Percentiles rank a stretch among this genome's conserved stretches.
These are phyloP conservation scores for Tuber microsphaerosporum DNA, from an alignment of 495 filamentous ascomycete species.

Conservation along the genomic window DNA sequence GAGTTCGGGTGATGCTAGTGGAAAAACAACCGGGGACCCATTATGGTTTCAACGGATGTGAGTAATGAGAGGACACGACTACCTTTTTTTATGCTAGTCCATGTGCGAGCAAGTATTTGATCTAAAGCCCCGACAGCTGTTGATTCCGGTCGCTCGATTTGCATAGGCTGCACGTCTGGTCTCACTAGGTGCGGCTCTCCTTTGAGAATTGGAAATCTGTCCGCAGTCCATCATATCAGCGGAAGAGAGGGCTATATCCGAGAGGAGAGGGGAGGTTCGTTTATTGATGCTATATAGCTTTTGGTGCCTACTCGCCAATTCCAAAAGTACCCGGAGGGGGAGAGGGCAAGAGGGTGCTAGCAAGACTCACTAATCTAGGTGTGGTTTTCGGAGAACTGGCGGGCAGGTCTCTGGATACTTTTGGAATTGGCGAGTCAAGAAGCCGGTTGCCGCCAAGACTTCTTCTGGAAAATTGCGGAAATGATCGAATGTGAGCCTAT, in stretches of 20 bases:
- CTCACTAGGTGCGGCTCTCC: background rate
- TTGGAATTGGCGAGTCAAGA: background rate
- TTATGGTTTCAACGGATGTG: background rate
- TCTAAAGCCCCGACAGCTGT: background rate
- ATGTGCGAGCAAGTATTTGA: background rate
- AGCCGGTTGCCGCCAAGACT: background rate
- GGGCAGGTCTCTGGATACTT: background rate
- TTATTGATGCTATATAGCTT: background rate
- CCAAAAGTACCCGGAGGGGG: too few species aligned
- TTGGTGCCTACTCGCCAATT: background rate
- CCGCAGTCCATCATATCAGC: slow-evolving; percentile 1
- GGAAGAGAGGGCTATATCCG: background rate
- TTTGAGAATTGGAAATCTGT: background rate
- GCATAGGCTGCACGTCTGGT: background rate
- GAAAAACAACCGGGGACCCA: background rate
- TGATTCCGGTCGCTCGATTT: background rate
- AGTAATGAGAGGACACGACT: background rate
- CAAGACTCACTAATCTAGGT: background rate
- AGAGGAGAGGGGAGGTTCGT: background rate
- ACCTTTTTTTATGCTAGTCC: background rate
- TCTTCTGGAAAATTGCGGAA: background rate
- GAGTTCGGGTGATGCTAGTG: background rate
- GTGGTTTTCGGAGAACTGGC: background rate
- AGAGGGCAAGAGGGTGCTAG: too few species aligned
- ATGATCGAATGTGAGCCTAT: background rate